Evolutionary conservation across 148 eudicot genomes (phyloP).

Genomic region (Dianthus caryophyllus): DNA sequence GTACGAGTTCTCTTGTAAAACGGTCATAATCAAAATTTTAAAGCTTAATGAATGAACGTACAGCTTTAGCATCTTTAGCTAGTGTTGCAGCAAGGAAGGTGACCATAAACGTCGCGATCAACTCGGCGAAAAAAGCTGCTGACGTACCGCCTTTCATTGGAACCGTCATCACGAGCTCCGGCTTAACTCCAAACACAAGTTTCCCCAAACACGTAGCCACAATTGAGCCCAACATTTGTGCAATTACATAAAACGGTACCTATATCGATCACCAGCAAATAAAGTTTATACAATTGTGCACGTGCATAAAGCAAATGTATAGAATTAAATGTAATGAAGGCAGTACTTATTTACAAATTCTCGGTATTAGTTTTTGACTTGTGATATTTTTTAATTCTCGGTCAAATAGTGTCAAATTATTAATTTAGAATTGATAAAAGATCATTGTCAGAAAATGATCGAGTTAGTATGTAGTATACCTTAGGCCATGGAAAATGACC

Average conservation of each 20-base stretch:
- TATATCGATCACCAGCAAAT: no score
- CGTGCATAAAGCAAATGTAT: no score
- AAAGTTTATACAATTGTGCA: no score
- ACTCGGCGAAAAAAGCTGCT: slow-evolving; percentile 72
- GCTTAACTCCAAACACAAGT: slow-evolving; percentile 47
- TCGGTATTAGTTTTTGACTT: no score
- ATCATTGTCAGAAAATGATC: not conserved
- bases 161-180: slow-evolving; percentile 51
- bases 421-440: not conserved
- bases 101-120: slow-evolving; percentile 64
- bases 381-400: no score
- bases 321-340: no score
- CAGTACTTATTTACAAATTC: no score
- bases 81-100: slow-evolving; percentile 62
- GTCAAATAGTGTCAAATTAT: no score
- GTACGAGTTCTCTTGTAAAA: no score
- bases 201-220: slow-evolving; percentile 55
- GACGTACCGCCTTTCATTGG: slow-evolving; percentile 42
- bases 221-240: slow-evolving; percentile 65
- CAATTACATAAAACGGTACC: slow-evolving; percentile 73
- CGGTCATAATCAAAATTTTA: not conserved
- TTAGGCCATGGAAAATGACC: slow-evolving; percentile 77
- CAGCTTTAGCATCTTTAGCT: slow-evolving; percentile 49
- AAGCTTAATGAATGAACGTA: slow-evolving; percentile 22
- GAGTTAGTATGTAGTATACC: slow-evolving; percentile 26